Base-by-base conservation (phyloP, 2,329 filamentous ascomycete species). In the Alternaria sp. region DNA sequence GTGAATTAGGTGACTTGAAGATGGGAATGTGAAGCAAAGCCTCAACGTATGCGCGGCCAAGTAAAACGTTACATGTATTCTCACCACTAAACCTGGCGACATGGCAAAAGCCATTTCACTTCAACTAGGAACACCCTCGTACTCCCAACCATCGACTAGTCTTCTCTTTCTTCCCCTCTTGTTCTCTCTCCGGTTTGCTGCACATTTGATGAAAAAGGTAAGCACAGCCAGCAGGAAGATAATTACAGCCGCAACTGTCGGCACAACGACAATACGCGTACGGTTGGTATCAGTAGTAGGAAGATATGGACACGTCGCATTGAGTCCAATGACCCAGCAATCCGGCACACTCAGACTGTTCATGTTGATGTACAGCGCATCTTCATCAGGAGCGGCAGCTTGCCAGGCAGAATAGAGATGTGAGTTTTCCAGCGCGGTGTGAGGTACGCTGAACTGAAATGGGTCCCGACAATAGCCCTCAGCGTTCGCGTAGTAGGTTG, bases 201-300 rank as follows among this genome's bases (percentile, higher is more conserved):
- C 88, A 72, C 87, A 89, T 72, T 91, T 91, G 54, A 88, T 85
- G 66, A 90, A 88, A 12, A 90, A 75, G 0, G 87, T 90, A 71
- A 90, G 74, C 0, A 84, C 85, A 1, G 87, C 84, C n/a, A 89
- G 76, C 18, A 90, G 80, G 51, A 89, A 83, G 2, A 91, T 87
- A 21, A 91, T 86, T 6, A 91, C 82, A 6, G 86, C 87, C 2
- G 88, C 88, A 21, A 91, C 84, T 0, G 86, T 86, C 3, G 89
- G 87, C 23, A 91, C 85, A 30, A 90, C 78, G 9, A 91, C 84
- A 9, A 84, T 80, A 26, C 82, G 78, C 46, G 80, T 81, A 41
- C 82, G 75, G 55, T 84, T 74, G 26, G 80, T 78, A 21, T 84
- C 80, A 5, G 79, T 75, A 43, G 81, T 77, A 10, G 80, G 69